These are phyloP conservation scores for Arthrobotrys sinensis DNA, from an alignment of 2,329 filamentous ascomycete species.

Conservation along the genomic window DNA sequence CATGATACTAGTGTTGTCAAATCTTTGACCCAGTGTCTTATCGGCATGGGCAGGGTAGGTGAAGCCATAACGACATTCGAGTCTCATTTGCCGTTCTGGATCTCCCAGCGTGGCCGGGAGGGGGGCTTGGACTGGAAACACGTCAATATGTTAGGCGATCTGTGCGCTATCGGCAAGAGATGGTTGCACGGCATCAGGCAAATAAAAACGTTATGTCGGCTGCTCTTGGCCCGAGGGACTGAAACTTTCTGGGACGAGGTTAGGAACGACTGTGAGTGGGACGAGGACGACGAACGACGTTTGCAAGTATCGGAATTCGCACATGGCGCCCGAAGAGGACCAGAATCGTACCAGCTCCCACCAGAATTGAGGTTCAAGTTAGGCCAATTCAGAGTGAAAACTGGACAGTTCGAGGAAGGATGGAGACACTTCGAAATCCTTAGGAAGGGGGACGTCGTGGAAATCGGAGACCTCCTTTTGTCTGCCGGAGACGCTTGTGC, in stretches of 20 bases:
- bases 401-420: conserved; percentile 80
- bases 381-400: conserved; percentile 83
- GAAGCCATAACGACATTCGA: conserved; percentile 66
- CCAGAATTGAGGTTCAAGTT: conserved; percentile 87
- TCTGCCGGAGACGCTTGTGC: conserved; percentile 77
- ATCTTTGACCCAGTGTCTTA: conserved; percentile 66
- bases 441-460: conserved; percentile 74
- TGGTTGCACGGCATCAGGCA: conserved; percentile 78
- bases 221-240: conserved; percentile 81
- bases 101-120: conserved; percentile 67
- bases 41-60: conserved; percentile 65
- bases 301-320: conserved; percentile 75
- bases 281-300: conserved; percentile 79
- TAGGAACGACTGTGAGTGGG: conserved; percentile 90
- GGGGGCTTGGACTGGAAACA: conserved; percentile 80
- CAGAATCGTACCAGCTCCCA: conserved; percentile 78
- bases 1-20: conserved; percentile 69
- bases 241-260: conserved; percentile 84
- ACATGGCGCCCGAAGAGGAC: conserved; percentile 2
- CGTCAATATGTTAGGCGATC: conserved; percentile 85
- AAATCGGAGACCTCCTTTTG: conserved; percentile 84
- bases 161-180: conserved; percentile 77
- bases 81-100: conserved; percentile 65
- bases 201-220: conserved; percentile 81
- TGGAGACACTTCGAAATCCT: conserved; percentile 80